Percentiles rank a stretch among this genome's conserved stretches.
phyloP scores from a whole-genome alignment of 2,329 filamentous ascomycete species.

The Aspergillus quadrilineatus region DNA sequence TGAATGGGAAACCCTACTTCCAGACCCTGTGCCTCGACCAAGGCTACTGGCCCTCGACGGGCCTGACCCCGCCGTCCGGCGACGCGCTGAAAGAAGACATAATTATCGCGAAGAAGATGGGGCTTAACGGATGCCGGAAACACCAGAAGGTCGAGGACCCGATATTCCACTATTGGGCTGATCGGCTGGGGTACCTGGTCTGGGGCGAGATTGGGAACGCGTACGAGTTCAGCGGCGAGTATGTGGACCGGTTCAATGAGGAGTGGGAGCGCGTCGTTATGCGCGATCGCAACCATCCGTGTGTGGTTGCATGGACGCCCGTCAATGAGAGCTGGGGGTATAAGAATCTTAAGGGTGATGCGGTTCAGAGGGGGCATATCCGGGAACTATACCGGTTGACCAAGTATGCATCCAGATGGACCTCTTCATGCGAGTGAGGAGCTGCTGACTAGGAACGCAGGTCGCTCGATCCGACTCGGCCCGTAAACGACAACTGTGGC shows the following conservation, averaged over 20 bases:
- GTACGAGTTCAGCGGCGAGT: conserved; percentile 61
- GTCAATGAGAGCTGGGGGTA: conserved; percentile 67
- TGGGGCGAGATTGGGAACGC: conserved; percentile 71
- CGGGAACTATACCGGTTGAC: conserved; percentile 64
- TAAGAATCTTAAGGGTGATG: conserved; percentile 55
- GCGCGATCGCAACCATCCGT: conserved; percentile 65
- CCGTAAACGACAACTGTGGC: conserved; percentile 70
- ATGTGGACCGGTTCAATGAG: conserved; percentile 59
- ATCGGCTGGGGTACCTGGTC: conserved; percentile 63
- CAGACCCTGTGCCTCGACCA: conserved; percentile 68
- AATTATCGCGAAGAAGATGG: conserved; percentile 61
- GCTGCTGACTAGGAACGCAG: conserved; percentile 20
- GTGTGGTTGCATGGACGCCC: conserved; percentile 65
- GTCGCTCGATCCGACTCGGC: conserved; percentile 61
- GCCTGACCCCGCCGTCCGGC: conserved; percentile 63
- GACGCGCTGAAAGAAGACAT: conserved; percentile 68
- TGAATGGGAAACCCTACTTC: conserved; percentile 69
- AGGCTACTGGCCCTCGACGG: conserved; percentile 69
- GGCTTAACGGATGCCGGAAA: conserved; percentile 70
- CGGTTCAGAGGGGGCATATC: conserved; percentile 63
- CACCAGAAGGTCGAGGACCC: conserved; percentile 66
- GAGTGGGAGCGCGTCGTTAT: conserved; percentile 65
- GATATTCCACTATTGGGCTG: conserved; percentile 66
- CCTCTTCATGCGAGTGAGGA: too few species aligned
- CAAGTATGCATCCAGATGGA: conserved; percentile 40